These are phyloP conservation scores for Camellia sinensis DNA, from an alignment of 148 eudicot genomes.

Conservation along the genomic window DNA sequence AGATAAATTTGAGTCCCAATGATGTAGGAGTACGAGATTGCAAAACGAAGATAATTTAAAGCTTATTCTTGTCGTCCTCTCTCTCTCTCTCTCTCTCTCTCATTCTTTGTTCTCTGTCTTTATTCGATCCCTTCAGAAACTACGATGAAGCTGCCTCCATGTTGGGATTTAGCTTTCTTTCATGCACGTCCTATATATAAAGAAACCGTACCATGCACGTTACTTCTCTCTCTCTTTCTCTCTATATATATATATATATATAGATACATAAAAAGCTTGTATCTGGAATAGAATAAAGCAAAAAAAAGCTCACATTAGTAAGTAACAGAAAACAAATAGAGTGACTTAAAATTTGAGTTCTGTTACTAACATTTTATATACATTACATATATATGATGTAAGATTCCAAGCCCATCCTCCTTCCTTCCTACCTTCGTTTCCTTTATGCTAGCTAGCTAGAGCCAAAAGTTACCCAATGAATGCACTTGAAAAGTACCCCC, in stretches of 20 bases:
- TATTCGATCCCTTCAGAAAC: slow-evolving; percentile 15
- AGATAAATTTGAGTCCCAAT: no score
- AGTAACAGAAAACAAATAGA: background rate
- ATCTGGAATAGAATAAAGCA: slow-evolving; percentile 7
- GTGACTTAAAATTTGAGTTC: background rate
- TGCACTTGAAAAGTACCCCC: no score
- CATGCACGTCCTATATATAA: background rate
- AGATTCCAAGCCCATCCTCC: background rate
- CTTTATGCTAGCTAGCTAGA: no score
- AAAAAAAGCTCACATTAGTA: background rate
- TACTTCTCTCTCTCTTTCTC: slow-evolving; percentile 3
- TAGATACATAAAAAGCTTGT: background rate
- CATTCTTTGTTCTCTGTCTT: slow-evolving; percentile 7
- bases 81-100: no score
- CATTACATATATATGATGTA: background rate
- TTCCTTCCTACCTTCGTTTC: no score
- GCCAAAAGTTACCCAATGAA: background rate
- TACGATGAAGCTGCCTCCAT: slow-evolving; percentile 10
- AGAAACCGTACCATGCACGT: no score
- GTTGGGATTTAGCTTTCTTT: background rate
- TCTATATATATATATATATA: background rate
- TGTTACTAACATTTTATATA: background rate
- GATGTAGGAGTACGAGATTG: no score
- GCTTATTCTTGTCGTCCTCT: no score
- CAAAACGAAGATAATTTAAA: no score